These are phyloP conservation scores for Microbotryum intermedium DNA, from an alignment of 1,284 basidiomycete species.

Conservation along the genomic window DNA sequence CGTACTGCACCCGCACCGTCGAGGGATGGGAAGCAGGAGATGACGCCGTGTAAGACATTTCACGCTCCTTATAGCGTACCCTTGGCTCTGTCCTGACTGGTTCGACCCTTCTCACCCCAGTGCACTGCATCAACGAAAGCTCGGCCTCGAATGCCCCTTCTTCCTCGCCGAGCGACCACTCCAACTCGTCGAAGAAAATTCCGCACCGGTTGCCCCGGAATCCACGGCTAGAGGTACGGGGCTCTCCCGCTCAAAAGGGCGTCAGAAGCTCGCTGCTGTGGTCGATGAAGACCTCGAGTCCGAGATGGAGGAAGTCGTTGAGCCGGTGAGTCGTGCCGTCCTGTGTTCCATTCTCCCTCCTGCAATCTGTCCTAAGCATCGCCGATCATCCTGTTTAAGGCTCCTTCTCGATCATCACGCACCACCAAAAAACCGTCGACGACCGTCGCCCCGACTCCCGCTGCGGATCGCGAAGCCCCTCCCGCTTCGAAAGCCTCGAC, in stretches of 20 bases:
- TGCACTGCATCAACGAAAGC: slow-evolving; percentile 15
- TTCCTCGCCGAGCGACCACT: slow-evolving; percentile 11
- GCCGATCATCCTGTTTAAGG: not conserved
- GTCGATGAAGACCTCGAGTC: not conserved
- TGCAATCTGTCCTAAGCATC: too few species aligned
- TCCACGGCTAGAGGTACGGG: not conserved
- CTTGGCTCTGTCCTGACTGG: too few species aligned
- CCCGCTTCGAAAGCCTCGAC: too few species aligned
- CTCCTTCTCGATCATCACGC: not conserved
- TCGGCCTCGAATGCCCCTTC: slow-evolving; percentile 23
- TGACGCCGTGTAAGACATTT: slow-evolving; percentile 17
- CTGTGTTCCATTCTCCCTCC: not conserved
- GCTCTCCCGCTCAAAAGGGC: slow-evolving; percentile 1
- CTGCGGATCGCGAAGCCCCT: too few species aligned
- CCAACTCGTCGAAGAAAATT: not conserved
- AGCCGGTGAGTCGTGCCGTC: not conserved
- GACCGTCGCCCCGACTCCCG: too few species aligned
- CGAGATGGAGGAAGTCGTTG: not conserved
- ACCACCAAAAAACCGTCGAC: not conserved
- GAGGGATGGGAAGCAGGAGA: slow-evolving; percentile 26
- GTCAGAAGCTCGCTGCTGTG: not conserved
- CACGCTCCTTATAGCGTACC: not conserved
- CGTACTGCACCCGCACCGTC: slow-evolving; percentile 19
- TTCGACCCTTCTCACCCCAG: not conserved
- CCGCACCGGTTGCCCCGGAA: not conserved